Conservation (phyloP, 108 stramenopile species). For the Cyclotella cryptica region DNA sequence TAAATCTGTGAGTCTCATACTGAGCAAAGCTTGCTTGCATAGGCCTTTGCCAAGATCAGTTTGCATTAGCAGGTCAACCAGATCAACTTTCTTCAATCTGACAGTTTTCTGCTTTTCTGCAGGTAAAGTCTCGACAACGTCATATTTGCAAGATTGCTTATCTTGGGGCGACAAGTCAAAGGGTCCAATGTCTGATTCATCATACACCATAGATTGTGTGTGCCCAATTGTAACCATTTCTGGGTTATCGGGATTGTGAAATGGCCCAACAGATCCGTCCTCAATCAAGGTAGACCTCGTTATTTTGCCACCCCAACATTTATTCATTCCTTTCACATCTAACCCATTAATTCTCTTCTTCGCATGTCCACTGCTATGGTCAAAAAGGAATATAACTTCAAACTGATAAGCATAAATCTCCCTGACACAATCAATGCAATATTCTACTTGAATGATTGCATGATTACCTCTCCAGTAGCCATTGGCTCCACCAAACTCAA, state of each 20-base stretch:
- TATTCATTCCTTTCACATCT: no score
- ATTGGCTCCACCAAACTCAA: background rate
- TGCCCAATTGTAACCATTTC: no score
- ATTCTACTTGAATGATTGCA: background rate
- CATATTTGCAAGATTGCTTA: no score
- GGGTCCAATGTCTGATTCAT: no score
- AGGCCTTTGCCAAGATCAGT: background rate
- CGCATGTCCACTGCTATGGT: conserved; percentile 6
- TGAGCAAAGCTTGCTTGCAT: background rate
- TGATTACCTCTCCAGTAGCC: background rate
- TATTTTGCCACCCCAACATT: background rate
- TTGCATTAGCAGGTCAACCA: background rate
- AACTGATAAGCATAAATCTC: background rate
- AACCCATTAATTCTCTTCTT: background rate
- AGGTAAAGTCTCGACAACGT: no score
- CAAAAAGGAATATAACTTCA: conserved; percentile 1
- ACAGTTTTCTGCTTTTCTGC: no score
- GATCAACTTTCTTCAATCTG: background rate
- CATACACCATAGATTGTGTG: no score
- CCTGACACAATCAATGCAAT: background rate
- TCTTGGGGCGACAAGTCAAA: no score
- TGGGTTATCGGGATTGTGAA: no score
- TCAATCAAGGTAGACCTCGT: no score
- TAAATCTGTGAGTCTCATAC: background rate
- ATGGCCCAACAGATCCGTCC: no score